Conservation (phyloP, 176 grass and related monocot genomes). For the Phragmites australis region DNA sequence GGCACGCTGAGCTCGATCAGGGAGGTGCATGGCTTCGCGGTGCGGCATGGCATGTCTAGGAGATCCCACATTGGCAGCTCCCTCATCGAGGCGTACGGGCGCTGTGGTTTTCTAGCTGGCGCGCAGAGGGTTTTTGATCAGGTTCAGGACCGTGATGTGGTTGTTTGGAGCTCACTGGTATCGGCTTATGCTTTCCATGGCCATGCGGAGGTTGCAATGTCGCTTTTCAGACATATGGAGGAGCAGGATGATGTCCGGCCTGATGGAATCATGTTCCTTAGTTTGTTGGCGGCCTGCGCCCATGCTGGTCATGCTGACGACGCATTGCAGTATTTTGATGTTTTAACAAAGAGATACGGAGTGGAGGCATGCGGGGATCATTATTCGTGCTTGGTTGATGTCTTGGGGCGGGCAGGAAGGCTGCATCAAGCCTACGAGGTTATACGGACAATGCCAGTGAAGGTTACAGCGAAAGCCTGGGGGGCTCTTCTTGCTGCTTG, state of each 20-base stretch:
- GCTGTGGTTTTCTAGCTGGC: slow-evolving; percentile 39
- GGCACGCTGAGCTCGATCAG: slow-evolving; percentile 45
- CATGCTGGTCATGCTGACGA: slow-evolving; percentile 63
- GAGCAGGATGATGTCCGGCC: slow-evolving; percentile 43
- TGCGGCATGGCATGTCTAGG: slow-evolving; percentile 34
- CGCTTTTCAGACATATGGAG: slow-evolving; percentile 56
- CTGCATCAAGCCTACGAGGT: slow-evolving; percentile 61
- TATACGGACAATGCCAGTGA: slow-evolving; percentile 56
- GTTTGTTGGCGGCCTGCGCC: slow-evolving; percentile 57
- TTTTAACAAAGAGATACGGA: slow-evolving; percentile 45
- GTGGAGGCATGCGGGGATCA: slow-evolving; percentile 54
- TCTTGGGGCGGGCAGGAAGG: slow-evolving; percentile 65
- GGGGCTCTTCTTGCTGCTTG: slow-evolving; percentile 75
- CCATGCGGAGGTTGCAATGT: slow-evolving; percentile 41
- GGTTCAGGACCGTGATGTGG: slow-evolving; percentile 54
- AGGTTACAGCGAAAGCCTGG: slow-evolving; percentile 67
- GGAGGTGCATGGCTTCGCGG: slow-evolving; percentile 63
- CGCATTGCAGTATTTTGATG: slow-evolving; percentile 58
- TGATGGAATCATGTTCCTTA: slow-evolving; percentile 66
- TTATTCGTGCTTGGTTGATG: slow-evolving; percentile 73
- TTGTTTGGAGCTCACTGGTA: slow-evolving; percentile 61
- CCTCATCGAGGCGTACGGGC: slow-evolving; percentile 65
- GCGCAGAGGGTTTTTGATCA: slow-evolving; percentile 48
- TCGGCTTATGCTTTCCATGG: slow-evolving; percentile 78
- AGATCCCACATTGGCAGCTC: slow-evolving; percentile 55